These are phyloP conservation scores for Hypoxylon sp. DNA, from an alignment of 2,329 filamentous ascomycete genomes.

Conservation along the genomic window DNA sequence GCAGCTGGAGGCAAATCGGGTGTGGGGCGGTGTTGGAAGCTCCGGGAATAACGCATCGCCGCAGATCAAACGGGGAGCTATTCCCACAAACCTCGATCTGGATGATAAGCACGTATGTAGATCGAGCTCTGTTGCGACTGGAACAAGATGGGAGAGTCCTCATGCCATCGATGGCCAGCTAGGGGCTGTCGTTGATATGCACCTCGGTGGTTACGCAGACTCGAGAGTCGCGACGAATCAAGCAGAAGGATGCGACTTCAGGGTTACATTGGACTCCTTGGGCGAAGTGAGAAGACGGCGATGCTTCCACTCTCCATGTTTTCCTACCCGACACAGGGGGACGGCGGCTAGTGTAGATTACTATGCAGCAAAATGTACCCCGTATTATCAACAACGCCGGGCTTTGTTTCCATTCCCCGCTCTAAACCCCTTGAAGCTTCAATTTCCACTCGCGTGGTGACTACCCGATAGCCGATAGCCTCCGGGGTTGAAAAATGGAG, in stretches of 20 bases:
- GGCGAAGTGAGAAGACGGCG: not conserved
- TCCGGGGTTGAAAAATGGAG: constrained; percentile 8
- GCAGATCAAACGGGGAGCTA: constrained; percentile 13
- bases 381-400: constrained; percentile 18
- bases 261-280: constrained; percentile 13
- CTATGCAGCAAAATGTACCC: not conserved
- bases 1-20: not conserved
- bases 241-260: constrained; percentile 5
- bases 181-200: not conserved
- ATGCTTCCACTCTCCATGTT: constrained; percentile 16
- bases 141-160: constrained; percentile 4
- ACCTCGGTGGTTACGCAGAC: not conserved
- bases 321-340: constrained; percentile 23
- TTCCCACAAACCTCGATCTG: constrained; percentile 10
- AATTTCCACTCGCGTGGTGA: constrained; percentile 11
- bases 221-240: constrained; percentile 13
- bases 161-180: not conserved
- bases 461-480: constrained; percentile 31
- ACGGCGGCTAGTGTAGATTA: constrained; percentile 2
- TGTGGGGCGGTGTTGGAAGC: constrained; percentile 16
- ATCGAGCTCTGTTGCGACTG: constrained; percentile 7
- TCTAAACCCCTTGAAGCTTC: constrained; percentile 21
- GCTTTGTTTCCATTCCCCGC: constrained; percentile 22
- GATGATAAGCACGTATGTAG: constrained; percentile 3
- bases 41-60: constrained; percentile 32